Percentiles rank a stretch among this genome's conserved stretches.
Conservation (phyloP, 768 basidiomycete species). For the Boletus pseudo-olivaceus region DNA sequence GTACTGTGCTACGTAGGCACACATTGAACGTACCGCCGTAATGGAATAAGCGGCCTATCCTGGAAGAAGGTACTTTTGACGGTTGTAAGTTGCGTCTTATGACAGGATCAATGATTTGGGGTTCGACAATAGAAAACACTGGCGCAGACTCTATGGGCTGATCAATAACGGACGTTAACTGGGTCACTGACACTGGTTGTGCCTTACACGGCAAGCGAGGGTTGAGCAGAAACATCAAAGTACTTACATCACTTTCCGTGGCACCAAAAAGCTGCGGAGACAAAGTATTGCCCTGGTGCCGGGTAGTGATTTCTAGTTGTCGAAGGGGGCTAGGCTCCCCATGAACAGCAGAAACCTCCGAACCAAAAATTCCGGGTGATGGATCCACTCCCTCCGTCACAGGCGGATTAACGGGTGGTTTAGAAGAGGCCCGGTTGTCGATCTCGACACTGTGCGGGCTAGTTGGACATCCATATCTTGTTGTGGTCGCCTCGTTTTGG, state of each 20-base stretch:
- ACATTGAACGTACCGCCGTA: slow-evolving; percentile 68
- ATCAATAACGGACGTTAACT: not conserved
- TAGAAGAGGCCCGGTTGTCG: not conserved
- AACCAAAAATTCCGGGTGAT: not conserved
- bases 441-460: not conserved
- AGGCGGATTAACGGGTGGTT: not conserved
- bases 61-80: slow-evolving; percentile 88
- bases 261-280: not conserved
- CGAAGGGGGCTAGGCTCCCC: not conserved
- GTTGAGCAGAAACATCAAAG: not conserved
- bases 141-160: slow-evolving; percentile 3
- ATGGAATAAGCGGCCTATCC: slow-evolving; percentile 86
- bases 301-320: too few species aligned
- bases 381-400: not conserved
- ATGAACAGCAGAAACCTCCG: not conserved
- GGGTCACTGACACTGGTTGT: not conserved
- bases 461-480: not conserved
- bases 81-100: slow-evolving; percentile 54
- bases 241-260: slow-evolving; percentile 6
- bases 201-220: not conserved
- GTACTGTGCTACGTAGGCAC: not conserved
- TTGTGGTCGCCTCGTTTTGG: not conserved
- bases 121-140: not conserved
- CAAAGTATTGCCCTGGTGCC: not conserved
- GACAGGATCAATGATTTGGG: not conserved